Base-by-base conservation (phyloP, 163 green algal genomes). In the Chlamydomonas reinhardtii region DNA sequence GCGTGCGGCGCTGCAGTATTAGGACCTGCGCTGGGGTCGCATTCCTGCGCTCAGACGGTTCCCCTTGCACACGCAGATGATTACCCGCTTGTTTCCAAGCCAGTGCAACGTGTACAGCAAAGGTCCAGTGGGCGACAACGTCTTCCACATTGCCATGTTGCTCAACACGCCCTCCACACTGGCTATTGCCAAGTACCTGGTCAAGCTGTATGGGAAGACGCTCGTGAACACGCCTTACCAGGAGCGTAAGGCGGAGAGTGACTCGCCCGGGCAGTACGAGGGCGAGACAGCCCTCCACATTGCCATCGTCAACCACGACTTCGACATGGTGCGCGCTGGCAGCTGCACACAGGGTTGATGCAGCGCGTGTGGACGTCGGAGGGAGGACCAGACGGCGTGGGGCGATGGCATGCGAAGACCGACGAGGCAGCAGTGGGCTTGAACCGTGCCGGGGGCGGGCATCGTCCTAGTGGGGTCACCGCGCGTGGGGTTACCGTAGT, bases 251-350 rank as follows among this genome's bases (percentile, higher is more conserved):
- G 32, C 83, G 34, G 69, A 86, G 82, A 37, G 79, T 19, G 91
- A 94, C 76, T 73, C 83, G 1, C 89, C 93, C 4, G 90, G 91
- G 22, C 82, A 89, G 48, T 95, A 95, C 48, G 93, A 94, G 82
- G 93, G 93, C 37, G 90, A 94, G 72, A 94, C 91, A 0, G 91
- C 90, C 4, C 81, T 95, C 71, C 93, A 95, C 83, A 95, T 95
- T 31, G 91, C 93, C 43, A 93, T 94, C 43, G 93, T 95, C 9
- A 95, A 95, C 85, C 74, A 81, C 24, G 89, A 94, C 61, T 89
- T 91, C 79, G 91, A 94, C 70, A 89, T 94, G 91, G 91, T 92
- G 69, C 35, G 74, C 19, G 39, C 39, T 48, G 39, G 39, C 39
- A 8, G 39, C n/a, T n/a, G n/a, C n/a, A n/a, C n/a, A n/a, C n/a